Evolutionary conservation across 805 yeast species (phyloP).

Genomic region (Naumovozyma baii): DNA sequence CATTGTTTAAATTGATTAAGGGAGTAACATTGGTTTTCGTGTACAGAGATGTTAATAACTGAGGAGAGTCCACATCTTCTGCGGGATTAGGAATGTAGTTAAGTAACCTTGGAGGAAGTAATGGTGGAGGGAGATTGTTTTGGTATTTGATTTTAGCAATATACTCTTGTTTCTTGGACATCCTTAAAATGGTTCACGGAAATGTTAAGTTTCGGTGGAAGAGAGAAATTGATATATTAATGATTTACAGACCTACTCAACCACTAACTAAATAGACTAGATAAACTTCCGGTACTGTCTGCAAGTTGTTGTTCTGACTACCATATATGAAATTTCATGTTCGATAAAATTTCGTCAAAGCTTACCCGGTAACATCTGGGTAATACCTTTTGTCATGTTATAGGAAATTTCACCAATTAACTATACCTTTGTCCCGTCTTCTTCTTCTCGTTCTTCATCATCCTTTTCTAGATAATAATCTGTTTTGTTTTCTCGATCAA

Average conservation of each 20-base stretch:
- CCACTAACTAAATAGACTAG: too few relatives aligned
- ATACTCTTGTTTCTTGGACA: slow-evolving; percentile 57
- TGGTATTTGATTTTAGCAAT: slow-evolving; percentile 75
- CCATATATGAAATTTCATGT: too few relatives aligned
- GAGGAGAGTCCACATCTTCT: slow-evolving; percentile 41
- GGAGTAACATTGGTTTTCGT: slow-evolving; percentile 64
- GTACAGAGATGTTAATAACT: slow-evolving; percentile 59
- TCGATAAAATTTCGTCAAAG: too few relatives aligned
- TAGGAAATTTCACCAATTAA: too few relatives aligned
- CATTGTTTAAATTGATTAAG: slow-evolving; percentile 48
- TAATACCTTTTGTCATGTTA: too few relatives aligned
- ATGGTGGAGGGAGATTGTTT: slow-evolving; percentile 88
- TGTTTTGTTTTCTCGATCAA: not conserved
- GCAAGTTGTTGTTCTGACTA: too few relatives aligned
- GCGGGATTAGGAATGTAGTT: slow-evolving; percentile 36
- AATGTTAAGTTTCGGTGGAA: not conserved
- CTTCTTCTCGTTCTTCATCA: not conserved
- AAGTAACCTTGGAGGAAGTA: slow-evolving; percentile 78
- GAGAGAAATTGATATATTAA: not conserved
- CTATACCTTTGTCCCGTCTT: too few relatives aligned
- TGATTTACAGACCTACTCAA: too few relatives aligned
- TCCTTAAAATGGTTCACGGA: slow-evolving; percentile 6
- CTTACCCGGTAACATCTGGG: too few relatives aligned
- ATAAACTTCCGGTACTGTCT: too few relatives aligned
- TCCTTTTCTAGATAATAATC: not conserved